Conservation (phyloP, 2,329 filamentous ascomycete species). For the Apiospora arundinis region DNA sequence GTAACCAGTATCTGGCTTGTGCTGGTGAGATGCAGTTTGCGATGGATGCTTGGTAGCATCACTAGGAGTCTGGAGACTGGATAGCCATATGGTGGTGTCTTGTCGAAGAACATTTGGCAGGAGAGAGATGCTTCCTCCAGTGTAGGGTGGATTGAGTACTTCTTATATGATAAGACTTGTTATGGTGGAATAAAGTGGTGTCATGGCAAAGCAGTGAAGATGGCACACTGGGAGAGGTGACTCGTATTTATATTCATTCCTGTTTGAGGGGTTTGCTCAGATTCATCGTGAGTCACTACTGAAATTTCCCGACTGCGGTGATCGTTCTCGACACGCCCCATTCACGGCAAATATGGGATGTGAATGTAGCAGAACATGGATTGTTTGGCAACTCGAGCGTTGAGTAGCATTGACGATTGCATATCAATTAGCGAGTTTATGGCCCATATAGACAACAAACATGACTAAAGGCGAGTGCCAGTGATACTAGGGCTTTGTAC, state of each 20-base stretch:
- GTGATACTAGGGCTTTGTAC: background rate
- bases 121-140: background rate
- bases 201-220: background rate
- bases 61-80: background rate
- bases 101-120: background rate
- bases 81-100: background rate
- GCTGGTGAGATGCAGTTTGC: background rate
- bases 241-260: background rate
- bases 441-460: rapidly evolving
- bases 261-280: background rate
- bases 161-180: background rate
- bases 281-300: background rate
- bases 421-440: background rate
- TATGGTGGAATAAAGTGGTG: background rate
- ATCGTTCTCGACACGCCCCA: background rate
- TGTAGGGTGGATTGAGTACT: background rate
- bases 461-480: background rate
- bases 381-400: background rate
- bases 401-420: background rate
- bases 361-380: background rate
- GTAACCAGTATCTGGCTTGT: background rate
- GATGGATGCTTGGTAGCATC: background rate
- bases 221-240: background rate
- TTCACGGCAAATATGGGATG: background rate
- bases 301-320: background rate